Percentiles rank a stretch among this genome's conserved stretches.
These are phyloP conservation scores for Fusarium sp. DNA, from an alignment of 2,329 filamentous ascomycete species.

Conservation along the genomic window DNA sequence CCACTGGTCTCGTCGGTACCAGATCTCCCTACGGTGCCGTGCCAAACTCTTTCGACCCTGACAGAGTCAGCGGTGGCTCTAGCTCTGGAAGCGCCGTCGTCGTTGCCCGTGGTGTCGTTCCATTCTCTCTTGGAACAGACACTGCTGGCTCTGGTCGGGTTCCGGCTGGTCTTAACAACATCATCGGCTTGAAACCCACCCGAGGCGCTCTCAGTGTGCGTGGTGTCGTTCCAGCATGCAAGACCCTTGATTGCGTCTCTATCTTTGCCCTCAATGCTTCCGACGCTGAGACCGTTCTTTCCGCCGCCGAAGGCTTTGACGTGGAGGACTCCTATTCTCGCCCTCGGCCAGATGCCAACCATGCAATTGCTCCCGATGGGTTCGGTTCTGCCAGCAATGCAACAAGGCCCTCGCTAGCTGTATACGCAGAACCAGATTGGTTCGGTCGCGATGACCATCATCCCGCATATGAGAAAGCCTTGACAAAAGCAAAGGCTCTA, in stretches of 20 bases:
- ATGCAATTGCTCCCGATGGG: background rate
- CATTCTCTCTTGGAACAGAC: slow-evolving; percentile 65
- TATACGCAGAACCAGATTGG: slow-evolving; percentile 55
- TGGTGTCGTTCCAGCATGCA: slow-evolving; percentile 63
- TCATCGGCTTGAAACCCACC: slow-evolving; percentile 61
- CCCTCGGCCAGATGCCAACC: slow-evolving; percentile 34
- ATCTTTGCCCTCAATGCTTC: slow-evolving; percentile 58
- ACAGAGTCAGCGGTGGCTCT: slow-evolving; percentile 58
- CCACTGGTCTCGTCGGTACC: slow-evolving; percentile 67
- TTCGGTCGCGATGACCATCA: slow-evolving; percentile 48
- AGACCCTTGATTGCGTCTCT: slow-evolving; percentile 64
- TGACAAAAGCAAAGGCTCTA: slow-evolving; percentile 49
- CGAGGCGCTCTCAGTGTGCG: slow-evolving; percentile 59
- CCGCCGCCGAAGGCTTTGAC: slow-evolving; percentile 58
- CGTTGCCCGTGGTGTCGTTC: slow-evolving; percentile 60
- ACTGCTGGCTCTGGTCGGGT: slow-evolving; percentile 64
- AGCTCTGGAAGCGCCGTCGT: slow-evolving; percentile 65
- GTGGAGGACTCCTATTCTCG: slow-evolving; percentile 61
- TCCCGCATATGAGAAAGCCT: slow-evolving; percentile 54
- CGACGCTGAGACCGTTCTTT: slow-evolving; percentile 60
- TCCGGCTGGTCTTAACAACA: slow-evolving; percentile 61
- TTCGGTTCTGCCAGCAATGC: slow-evolving; percentile 45
- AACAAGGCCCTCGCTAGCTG: slow-evolving; percentile 46
- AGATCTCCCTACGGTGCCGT: slow-evolving; percentile 66
- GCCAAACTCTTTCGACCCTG: slow-evolving; percentile 57